These are phyloP conservation scores for Eutrema yunnanense DNA, from an alignment of 345 rosid species.

Conservation along the genomic window DNA sequence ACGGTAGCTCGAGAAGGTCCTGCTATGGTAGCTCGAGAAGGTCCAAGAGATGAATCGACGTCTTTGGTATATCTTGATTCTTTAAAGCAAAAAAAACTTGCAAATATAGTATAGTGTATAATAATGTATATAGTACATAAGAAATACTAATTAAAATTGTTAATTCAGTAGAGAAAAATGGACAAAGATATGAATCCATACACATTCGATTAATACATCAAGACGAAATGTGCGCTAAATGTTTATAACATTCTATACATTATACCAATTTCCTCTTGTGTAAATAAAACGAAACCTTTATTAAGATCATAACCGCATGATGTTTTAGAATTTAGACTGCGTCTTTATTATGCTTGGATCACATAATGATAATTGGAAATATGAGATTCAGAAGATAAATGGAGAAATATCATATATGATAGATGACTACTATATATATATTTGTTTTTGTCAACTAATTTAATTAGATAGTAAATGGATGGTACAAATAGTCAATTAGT, in stretches of 20 bases:
- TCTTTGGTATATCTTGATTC: conserved; percentile 7
- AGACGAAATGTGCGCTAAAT: not conserved
- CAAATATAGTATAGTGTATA: not conserved
- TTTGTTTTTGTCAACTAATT: too few species aligned
- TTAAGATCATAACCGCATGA: not conserved
- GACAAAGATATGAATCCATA: not conserved
- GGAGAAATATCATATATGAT: too few species aligned
- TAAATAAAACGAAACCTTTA: not conserved
- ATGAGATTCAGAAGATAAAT: too few species aligned
- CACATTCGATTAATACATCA: not conserved
- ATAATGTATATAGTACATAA: not conserved
- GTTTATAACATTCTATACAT: not conserved
- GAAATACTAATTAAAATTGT: not conserved
- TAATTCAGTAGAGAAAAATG: not conserved
- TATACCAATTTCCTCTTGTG: not conserved
- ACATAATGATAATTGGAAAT: not conserved
- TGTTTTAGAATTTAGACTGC: not conserved
- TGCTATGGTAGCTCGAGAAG: conserved; percentile 41
- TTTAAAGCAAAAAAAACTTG: conserved; percentile 11
- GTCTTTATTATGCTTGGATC: not conserved
- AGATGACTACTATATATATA: too few species aligned
- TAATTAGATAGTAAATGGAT: too few species aligned
- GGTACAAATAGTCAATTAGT: too few species aligned
- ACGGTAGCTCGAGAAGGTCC: conserved; percentile 64
- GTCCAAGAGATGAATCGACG: conserved; percentile 37